These are phyloP conservation scores for Xylaria palmicola DNA, from an alignment of 495 filamentous ascomycete genomes.

Conservation along the genomic window DNA sequence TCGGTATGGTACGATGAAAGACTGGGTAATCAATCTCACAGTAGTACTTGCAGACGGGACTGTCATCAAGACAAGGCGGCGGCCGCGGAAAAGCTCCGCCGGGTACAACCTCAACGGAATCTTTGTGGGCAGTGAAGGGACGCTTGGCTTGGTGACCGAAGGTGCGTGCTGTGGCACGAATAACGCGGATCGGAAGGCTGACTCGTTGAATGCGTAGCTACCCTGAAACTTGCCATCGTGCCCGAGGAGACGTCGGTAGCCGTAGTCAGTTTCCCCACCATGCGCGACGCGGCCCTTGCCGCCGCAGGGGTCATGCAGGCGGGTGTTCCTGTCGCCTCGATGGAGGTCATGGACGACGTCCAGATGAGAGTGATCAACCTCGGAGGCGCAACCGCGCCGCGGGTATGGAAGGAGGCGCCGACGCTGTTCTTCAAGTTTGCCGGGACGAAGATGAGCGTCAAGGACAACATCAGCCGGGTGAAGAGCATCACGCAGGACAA, in stretches of 20 bases:
- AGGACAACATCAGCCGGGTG: constrained; percentile 66
- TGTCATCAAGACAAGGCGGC: constrained; percentile 70
- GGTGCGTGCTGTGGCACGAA: constrained; percentile 3
- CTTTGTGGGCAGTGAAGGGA: constrained; percentile 78
- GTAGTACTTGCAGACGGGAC: constrained; percentile 78
- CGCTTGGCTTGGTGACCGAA: constrained; percentile 75
- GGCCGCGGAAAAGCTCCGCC: constrained; percentile 75
- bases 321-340: constrained; percentile 71
- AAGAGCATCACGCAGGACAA: constrained; percentile 62
- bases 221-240: constrained; percentile 70
- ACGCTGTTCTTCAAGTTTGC: constrained; percentile 86
- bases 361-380: constrained; percentile 79
- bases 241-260: constrained; percentile 73
- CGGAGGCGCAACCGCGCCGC: constrained; percentile 62
- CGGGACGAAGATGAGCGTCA: constrained; percentile 66
- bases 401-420: constrained; percentile 71
- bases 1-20: constrained; percentile 81
- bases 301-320: constrained; percentile 69
- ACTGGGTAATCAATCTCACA: constrained; percentile 81
- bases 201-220: constrained; percentile 39
- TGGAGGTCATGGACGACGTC: constrained; percentile 84
- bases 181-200: not conserved
- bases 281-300: constrained; percentile 68
- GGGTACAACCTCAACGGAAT: constrained; percentile 77
- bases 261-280: constrained; percentile 71